These are phyloP conservation scores for Lasiodiplodia citricola DNA, from an alignment of 2,329 filamentous ascomycete genomes.

Conservation along the genomic window DNA sequence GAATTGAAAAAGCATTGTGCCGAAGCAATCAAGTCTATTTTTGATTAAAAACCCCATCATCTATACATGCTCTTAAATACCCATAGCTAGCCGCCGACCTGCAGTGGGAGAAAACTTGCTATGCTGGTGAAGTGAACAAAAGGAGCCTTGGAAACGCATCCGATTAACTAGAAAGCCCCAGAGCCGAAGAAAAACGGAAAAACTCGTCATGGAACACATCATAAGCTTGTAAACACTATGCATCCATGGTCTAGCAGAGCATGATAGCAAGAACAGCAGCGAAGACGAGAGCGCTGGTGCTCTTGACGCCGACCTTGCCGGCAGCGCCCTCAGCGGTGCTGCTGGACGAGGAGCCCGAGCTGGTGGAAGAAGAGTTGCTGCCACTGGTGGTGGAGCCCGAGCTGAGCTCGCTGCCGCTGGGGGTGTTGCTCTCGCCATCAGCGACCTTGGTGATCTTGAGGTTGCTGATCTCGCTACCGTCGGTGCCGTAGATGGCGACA, in stretches of 20 bases:
- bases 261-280: slow-evolving; percentile 24
- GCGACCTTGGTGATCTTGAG: slow-evolving; percentile 63
- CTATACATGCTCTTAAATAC: slow-evolving; percentile 13
- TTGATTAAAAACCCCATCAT: slow-evolving; percentile 17
- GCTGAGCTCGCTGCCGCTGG: slow-evolving; percentile 46
- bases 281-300: slow-evolving; percentile 26
- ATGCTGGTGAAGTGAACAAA: slow-evolving; percentile 12
- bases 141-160: neutral
- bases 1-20: neutral
- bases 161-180: slow-evolving; percentile 23
- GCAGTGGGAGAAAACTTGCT: slow-evolving; percentile 13
- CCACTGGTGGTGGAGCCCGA: slow-evolving; percentile 14
- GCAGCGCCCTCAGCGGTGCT: slow-evolving; percentile 27
- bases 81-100: slow-evolving; percentile 12
- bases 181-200: slow-evolving; percentile 6
- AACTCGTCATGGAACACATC: slow-evolving; percentile 20
- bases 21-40: slow-evolving; percentile 11
- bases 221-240: slow-evolving; percentile 22
- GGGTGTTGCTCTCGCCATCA: slow-evolving; percentile 61
- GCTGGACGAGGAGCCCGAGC: slow-evolving; percentile 14
- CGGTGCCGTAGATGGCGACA: slow-evolving; percentile 61
- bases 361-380: slow-evolving; percentile 11
- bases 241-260: slow-evolving; percentile 24
- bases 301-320: slow-evolving; percentile 24
- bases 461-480: slow-evolving; percentile 64